Percentiles rank a stretch among this genome's conserved stretches.
Evolutionary conservation across 116 monocot genomes (phyloP).

Genomic region (Cymodocea nodosa): DNA sequence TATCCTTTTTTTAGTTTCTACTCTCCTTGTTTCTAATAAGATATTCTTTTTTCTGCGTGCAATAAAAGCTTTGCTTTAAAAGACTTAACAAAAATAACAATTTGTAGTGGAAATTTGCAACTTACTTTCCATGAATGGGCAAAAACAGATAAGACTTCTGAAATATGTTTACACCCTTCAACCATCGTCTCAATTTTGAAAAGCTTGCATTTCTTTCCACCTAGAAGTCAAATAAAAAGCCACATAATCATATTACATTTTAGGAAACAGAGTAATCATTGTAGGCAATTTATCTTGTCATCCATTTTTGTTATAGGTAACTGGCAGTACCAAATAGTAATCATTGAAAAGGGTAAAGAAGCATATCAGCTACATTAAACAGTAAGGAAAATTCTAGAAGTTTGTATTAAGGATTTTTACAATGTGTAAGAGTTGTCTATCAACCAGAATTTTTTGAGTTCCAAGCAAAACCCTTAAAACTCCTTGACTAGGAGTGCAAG

Average conservation of each 20-base stretch:
- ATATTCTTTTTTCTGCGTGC: no score
- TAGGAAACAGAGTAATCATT: neutral
- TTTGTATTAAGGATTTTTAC: no score
- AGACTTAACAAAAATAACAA: neutral
- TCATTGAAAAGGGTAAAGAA: neutral
- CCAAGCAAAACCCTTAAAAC: neutral
- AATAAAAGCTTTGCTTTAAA: neutral
- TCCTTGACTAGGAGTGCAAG: neutral
- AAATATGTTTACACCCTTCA: slow-evolving; percentile 86
- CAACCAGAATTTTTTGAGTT: no score
- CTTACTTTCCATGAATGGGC: slow-evolving; percentile 90
- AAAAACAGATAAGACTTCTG: slow-evolving; percentile 73
- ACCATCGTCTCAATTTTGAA: slow-evolving; percentile 81
- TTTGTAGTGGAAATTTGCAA: neutral
- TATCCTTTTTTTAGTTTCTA: no score
- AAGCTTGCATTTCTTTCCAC: slow-evolving; percentile 33
- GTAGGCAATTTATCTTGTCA: neutral
- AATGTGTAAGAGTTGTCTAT: no score
- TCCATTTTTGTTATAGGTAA: neutral
- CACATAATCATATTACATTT: neutral
- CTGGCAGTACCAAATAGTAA: no score
- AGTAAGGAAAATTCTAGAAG: no score
- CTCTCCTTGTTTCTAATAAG: no score
- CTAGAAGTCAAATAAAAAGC: slow-evolving; percentile 20
- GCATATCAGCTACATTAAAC: neutral